Percentiles rank a stretch among this genome's conserved stretches.
Conservation (phyloP, 495 filamentous ascomycete species). For the Xanthoparmelia taractica region DNA sequence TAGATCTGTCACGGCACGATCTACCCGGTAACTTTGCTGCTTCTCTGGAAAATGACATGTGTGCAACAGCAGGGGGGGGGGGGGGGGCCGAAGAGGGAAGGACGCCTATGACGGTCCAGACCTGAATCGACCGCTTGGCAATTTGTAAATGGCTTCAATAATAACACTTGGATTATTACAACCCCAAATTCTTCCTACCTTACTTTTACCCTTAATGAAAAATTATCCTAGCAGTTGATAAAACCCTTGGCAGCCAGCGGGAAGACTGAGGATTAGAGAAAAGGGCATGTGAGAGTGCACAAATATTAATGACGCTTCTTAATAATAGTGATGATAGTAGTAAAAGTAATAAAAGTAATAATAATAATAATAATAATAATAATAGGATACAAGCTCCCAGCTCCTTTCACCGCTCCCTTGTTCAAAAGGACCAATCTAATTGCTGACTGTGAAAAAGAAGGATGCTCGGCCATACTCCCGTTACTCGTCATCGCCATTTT, state of each 20-base stretch:
- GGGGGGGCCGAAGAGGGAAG: neutral
- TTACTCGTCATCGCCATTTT: no score
- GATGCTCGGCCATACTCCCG: no score
- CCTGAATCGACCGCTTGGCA: neutral
- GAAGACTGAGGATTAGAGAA: neutral
- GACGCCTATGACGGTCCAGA: neutral
- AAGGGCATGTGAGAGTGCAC: no score
- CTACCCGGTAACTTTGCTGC: neutral
- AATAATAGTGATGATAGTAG: no score
- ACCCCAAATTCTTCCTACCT: neutral
- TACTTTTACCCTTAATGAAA: no score
- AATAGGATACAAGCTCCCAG: neutral
- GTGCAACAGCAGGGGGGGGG: no score
- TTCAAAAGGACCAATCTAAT: no score
- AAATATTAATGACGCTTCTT: no score
- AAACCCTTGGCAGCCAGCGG: neutral
- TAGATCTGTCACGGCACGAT: slow-evolving; percentile 1
- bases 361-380: neutral
- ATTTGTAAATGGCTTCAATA: slow-evolving; percentile 2
- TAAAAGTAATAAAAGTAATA: neutral
- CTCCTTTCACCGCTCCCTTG: neutral
- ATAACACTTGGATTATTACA: no score
- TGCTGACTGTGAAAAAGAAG: no score
- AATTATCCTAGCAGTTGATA: neutral
- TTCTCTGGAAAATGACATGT: neutral